phyloP scores from a whole-genome alignment of 1,284 basidiomycete genomes.

The Earliella scabrosa region DNA sequence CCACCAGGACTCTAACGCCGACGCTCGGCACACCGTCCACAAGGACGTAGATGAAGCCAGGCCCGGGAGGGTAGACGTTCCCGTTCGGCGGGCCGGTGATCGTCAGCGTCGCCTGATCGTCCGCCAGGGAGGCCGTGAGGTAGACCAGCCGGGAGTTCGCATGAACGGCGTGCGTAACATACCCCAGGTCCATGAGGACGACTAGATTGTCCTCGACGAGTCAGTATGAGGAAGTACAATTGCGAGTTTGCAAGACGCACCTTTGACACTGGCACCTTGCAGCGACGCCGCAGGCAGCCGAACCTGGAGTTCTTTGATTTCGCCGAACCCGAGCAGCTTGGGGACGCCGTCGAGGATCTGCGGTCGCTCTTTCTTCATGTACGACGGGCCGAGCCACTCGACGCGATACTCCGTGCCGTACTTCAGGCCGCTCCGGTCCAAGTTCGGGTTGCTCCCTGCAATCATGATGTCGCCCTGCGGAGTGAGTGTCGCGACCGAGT shows the following conservation, averaged over 20 bases:
- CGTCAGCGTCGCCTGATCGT: slow-evolving; percentile 43
- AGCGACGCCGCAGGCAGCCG: slow-evolving; percentile 36
- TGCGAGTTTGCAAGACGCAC: slow-evolving; percentile 24
- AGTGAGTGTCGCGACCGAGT: slow-evolving; percentile 77
- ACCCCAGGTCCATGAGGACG: slow-evolving; percentile 81
- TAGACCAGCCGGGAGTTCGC: slow-evolving; percentile 80
- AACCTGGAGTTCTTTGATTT: slow-evolving; percentile 46
- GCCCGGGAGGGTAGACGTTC: slow-evolving; percentile 79
- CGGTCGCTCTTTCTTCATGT: slow-evolving; percentile 64
- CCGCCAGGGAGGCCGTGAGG: slow-evolving; percentile 44
- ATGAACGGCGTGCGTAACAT: slow-evolving; percentile 78
- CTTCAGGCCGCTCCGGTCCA: slow-evolving; percentile 69
- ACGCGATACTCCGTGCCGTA: slow-evolving; percentile 84
- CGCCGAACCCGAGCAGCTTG: slow-evolving; percentile 50
- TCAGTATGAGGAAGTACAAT: background rate
- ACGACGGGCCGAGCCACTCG: slow-evolving; percentile 77
- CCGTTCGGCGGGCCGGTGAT: slow-evolving; percentile 64
- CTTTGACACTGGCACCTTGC: slow-evolving; percentile 38
- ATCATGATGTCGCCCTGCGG: slow-evolving; percentile 76
- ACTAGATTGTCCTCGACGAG: slow-evolving; percentile 44
- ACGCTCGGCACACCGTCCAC: slow-evolving; percentile 71
- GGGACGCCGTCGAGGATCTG: slow-evolving; percentile 43
- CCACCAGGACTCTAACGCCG: slow-evolving; percentile 72
- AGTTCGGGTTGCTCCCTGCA: slow-evolving; percentile 84
- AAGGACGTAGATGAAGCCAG: slow-evolving; percentile 77